Base-by-base conservation (phyloP, 257 asterid genomes). In the Ocimum tenuiflorum region DNA sequence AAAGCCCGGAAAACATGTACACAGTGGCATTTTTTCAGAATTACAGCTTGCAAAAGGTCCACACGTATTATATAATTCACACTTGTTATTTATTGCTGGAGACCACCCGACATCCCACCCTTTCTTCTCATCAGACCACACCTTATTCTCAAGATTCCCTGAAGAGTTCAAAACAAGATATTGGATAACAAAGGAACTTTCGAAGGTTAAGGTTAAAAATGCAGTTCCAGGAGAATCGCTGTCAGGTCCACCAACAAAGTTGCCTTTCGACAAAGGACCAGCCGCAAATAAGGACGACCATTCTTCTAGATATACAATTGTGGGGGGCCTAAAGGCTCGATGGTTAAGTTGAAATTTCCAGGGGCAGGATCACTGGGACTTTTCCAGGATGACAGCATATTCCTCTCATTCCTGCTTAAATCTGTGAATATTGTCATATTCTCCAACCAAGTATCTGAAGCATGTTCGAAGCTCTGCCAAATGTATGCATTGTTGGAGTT, bases 251-350 rank as follows among this genome's bases (percentile, higher is more conserved):
- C n/a, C n/a, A n/a, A n/a, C n/a, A n/a, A n/a, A n/a, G n/a, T n/a
- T n/a, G n/a, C n/a, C n/a, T n/a, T n/a, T n/a, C n/a, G n/a, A n/a
- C 81, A 82, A 87, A 0, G 80, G 78, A 10, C 91, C 95, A 27
- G 81, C 73, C 10, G 88, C 77, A 86, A 87, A 10, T 19, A 35
- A 6, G 63, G 57, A 17, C 6, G 12, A 0, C 72, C 69, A 11
- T 63, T 20, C 17, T 47, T 57, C 79, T 67, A 29, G 0, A 73
- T 6, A 18, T 19, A 33, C 2, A 29, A 6, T 47, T 61, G 23
- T 0, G 74, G 70, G 6, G 61, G 8, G 24, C 15, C 52, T 36
- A 7, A 36, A 1, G 65, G 53, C 69, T 49, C 69, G 14, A 73
- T 1, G 0, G 46, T 42, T 8, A 67, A 0, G 72, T 84, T 19